Conservation (phyloP, 208 protist genomes). For the Acanthamoeba quina region DNA sequence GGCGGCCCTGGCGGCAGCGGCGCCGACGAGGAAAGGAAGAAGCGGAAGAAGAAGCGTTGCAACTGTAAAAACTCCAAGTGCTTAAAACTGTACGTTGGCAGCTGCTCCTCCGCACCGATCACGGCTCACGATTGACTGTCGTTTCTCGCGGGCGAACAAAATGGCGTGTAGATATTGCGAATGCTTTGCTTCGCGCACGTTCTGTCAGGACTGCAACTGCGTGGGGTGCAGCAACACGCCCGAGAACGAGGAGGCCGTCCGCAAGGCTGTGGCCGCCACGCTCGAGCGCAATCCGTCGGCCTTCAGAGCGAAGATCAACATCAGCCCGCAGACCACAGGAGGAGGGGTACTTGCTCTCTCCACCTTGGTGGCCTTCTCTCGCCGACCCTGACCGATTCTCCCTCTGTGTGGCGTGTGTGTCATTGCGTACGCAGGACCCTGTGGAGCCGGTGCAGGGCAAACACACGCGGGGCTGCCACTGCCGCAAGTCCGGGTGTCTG, state of each 20-base stretch:
- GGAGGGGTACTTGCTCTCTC: neutral
- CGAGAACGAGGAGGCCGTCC: constrained; percentile 76
- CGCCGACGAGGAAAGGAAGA: constrained; percentile 24
- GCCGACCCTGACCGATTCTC: neutral
- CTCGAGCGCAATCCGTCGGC: constrained; percentile 84
- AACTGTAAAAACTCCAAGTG: constrained; percentile 84
- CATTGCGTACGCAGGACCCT: neutral
- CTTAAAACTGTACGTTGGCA: constrained; percentile 78
- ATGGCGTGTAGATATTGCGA: constrained; percentile 78
- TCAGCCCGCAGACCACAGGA: constrained; percentile 22
- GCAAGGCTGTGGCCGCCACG: constrained; percentile 75
- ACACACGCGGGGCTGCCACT: constrained; percentile 86
- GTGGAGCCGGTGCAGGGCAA: constrained; percentile 73
- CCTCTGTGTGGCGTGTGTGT: neutral
- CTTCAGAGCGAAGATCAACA: constrained; percentile 83
- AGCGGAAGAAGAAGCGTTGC: constrained; percentile 78
- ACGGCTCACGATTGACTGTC: no score
- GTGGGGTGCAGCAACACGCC: constrained; percentile 81
- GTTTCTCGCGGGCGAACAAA: no score
- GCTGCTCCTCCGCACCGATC: no score
- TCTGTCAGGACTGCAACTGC: constrained; percentile 81
- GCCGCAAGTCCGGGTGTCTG: constrained; percentile 84
- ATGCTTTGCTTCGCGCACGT: constrained; percentile 81
- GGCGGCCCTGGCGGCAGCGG: neutral
- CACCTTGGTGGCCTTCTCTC: neutral